Conservation (phyloP, 2,329 filamentous ascomycete genomes). For the Microdochium nivale region DNA sequence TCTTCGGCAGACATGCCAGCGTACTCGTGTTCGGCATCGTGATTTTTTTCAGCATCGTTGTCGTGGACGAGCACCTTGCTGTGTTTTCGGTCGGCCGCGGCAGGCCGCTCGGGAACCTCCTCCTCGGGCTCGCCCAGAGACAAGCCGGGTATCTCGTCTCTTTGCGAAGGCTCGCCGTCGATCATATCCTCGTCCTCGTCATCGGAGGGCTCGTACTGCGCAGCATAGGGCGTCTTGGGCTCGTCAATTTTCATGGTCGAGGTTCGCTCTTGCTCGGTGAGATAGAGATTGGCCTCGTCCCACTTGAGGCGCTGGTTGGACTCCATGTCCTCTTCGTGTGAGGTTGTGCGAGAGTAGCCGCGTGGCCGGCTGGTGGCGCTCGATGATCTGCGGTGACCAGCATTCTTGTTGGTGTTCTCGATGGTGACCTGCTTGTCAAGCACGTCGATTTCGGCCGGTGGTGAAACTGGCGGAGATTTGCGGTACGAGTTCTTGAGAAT, state of each 20-base stretch:
- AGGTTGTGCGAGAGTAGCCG: constrained; percentile 53
- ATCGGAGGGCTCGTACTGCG: constrained; percentile 81
- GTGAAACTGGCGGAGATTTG: constrained; percentile 46
- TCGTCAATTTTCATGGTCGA: constrained; percentile 99
- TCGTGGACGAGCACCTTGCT: constrained; percentile 74
- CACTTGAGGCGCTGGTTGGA: constrained; percentile 78
- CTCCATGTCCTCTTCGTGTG: constrained; percentile 40
- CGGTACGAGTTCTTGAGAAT: constrained; percentile 88
- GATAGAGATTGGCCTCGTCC: constrained; percentile 96
- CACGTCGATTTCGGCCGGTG: constrained; percentile 40
- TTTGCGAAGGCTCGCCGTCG: constrained; percentile 35
- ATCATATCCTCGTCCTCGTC: constrained; percentile 69
- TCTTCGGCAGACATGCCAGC: constrained; percentile 60
- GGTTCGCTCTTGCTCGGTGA: constrained; percentile 91
- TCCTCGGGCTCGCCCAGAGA: constrained; percentile 91
- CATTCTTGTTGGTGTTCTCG: constrained; percentile 90
- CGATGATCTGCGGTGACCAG: constrained; percentile 77
- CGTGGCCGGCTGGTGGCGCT: constrained; percentile 56
- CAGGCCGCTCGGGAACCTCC: constrained; percentile 42
- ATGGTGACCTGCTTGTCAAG: constrained; percentile 84
- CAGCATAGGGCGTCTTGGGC: constrained; percentile 94
- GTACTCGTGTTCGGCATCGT: constrained; percentile 48
- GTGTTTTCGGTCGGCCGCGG: constrained; percentile 25
- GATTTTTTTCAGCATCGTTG: constrained; percentile 43
- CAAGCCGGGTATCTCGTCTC: constrained; percentile 81